phyloP scores from a whole-genome alignment of 352 stramenopile species.

The Aphanomyces stellatus region DNA sequence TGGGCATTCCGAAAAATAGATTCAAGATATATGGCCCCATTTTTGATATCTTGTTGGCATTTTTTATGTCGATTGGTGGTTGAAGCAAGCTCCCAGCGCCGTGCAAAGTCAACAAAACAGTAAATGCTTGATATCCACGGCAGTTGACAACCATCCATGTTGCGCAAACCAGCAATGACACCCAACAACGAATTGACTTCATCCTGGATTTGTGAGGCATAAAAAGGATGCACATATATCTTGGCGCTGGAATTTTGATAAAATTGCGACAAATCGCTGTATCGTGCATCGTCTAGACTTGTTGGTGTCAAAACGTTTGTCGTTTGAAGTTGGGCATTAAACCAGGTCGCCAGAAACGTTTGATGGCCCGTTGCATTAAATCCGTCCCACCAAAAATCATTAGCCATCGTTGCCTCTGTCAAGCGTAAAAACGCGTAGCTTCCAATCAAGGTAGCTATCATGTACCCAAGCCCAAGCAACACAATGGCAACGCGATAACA shows the following conservation, averaged over 20 bases:
- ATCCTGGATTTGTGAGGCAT: not conserved
- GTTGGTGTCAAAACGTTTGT: too few species aligned
- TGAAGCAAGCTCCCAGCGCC: not conserved
- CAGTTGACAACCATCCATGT: not conserved
- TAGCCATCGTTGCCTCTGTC: not conserved
- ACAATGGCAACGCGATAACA: too few species aligned
- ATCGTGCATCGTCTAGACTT: too few species aligned
- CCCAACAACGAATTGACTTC: not conserved
- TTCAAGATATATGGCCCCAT: not conserved
- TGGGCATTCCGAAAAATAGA: not conserved
- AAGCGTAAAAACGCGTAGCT: not conserved
- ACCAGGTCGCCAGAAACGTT: slow-evolving; percentile 5
- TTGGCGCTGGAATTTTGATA: too few species aligned
- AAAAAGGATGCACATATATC: not conserved
- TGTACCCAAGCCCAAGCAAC: slow-evolving; percentile 1
- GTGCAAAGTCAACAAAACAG: slow-evolving; percentile 7
- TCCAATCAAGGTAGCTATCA: not conserved
- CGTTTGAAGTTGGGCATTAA: slow-evolving; percentile 1
- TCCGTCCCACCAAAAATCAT: slow-evolving; percentile 7
- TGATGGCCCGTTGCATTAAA: not conserved
- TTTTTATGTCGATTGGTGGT: not conserved
- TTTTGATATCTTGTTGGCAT: not conserved
- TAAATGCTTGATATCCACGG: slow-evolving; percentile 2
- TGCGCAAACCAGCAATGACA: not conserved
- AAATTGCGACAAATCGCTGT: too few species aligned